A percentile compares a stretch with the other conserved stretches of the same genome.
phyloP scores from a whole-genome alignment of 225 moss, liverwort and hornwort species.

The Climacium dendroides region DNA sequence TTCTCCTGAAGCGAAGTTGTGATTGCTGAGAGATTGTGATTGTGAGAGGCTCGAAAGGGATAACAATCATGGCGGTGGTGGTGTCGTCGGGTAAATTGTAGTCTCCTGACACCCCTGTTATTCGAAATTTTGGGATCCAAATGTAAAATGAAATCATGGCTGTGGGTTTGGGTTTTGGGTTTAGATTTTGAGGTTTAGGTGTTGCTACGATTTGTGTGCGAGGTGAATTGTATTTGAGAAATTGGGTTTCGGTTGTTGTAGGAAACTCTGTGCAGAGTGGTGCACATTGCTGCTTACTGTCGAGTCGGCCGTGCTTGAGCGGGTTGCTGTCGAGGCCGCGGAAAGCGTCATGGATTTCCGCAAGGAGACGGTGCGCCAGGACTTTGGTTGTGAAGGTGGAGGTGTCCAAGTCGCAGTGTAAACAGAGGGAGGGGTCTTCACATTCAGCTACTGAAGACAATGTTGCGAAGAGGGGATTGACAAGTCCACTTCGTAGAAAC shows the following conservation, averaged over 20 bases:
- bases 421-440: not conserved
- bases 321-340: not conserved
- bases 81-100: not conserved
- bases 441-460: not conserved
- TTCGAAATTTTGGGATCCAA: not conserved
- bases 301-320: not conserved
- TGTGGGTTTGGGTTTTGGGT: not conserved
- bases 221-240: not conserved
- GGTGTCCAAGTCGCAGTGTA: not conserved
- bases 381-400: not conserved
- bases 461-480: not conserved
- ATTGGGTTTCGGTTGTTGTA: not conserved
- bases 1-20: not conserved
- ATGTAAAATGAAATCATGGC: not conserved
- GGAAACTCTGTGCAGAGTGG: not conserved
- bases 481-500: not conserved
- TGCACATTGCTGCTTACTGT: not conserved
- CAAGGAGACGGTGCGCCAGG: not conserved
- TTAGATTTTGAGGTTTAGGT: not conserved
- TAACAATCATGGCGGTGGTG: constrained; percentile 5
- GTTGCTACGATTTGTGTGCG: not conserved
- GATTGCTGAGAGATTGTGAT: no score
- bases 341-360: not conserved
- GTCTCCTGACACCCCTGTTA: not conserved
- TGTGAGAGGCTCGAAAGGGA: not conserved